These are phyloP conservation scores for Rhodotorula mucilaginosa DNA, from an alignment of 1,284 basidiomycete genomes.

Conservation along the genomic window DNA sequence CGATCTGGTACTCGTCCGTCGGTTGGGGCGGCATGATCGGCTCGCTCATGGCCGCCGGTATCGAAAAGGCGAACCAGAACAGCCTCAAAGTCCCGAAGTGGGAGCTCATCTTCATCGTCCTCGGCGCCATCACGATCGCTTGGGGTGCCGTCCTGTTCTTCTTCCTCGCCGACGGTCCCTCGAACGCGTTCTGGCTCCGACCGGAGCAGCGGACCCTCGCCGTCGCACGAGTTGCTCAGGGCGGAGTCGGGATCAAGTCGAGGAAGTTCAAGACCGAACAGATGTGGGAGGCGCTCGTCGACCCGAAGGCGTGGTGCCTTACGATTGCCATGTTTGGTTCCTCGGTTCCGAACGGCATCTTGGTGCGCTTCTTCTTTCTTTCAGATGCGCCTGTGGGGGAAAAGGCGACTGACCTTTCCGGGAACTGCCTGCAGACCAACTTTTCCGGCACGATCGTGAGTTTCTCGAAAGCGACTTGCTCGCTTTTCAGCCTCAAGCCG, in stretches of 20 bases:
- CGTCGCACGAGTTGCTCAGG: slow-evolving; percentile 46
- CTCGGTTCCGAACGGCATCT: slow-evolving; percentile 47
- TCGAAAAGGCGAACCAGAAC: slow-evolving; percentile 34
- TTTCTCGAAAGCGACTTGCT: no score
- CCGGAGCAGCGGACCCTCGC: slow-evolving; percentile 45
- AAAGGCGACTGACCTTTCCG: no score
- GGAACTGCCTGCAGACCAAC: slow-evolving; percentile 43
- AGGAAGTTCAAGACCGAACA: slow-evolving; percentile 46
- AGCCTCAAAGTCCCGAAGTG: slow-evolving; percentile 36
- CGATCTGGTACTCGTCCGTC: slow-evolving; percentile 49
- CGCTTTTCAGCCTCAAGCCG: no score
- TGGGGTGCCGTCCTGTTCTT: slow-evolving; percentile 46
- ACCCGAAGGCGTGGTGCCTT: slow-evolving; percentile 47
- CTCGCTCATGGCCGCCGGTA: slow-evolving; percentile 48
- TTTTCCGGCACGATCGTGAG: slow-evolving; percentile 48
- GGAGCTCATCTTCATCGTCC: slow-evolving; percentile 48
- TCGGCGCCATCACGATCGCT: slow-evolving; percentile 45
- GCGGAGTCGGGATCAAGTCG: slow-evolving; percentile 46
- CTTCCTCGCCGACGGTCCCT: slow-evolving; percentile 48
- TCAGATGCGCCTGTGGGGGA: neutral
- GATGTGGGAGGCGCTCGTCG: slow-evolving; percentile 44
- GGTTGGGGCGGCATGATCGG: slow-evolving; percentile 50
- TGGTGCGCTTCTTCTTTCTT: neutral
- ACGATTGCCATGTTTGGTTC: slow-evolving; percentile 42
- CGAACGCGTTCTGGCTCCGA: slow-evolving; percentile 47